Percentiles rank a stretch among this genome's conserved stretches.
These are phyloP conservation scores for Austroboletus novae-zelandiae DNA, from an alignment of 1,284 basidiomycete genomes.

Conservation along the genomic window DNA sequence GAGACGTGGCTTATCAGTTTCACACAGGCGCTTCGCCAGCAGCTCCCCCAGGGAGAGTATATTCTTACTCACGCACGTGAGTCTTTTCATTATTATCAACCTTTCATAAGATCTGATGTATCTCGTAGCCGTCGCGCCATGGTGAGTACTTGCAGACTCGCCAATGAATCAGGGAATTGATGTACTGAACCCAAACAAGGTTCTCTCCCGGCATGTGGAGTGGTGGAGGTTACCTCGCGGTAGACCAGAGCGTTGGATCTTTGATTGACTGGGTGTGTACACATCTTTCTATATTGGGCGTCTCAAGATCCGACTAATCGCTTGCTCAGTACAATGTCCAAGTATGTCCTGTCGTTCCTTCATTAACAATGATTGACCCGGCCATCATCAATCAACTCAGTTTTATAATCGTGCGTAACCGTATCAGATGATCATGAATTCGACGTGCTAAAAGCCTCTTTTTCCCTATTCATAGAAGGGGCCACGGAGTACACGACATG, in stretches of 20 bases:
- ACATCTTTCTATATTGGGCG: neutral
- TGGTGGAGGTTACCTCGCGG: constrained; percentile 52
- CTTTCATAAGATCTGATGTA: neutral
- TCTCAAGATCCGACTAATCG: neutral
- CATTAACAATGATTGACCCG: neutral
- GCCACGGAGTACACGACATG: constrained; percentile 46
- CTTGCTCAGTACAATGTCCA: constrained; percentile 44
- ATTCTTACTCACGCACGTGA: constrained; percentile 40
- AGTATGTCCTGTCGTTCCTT: constrained; percentile 23
- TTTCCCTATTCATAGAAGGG: constrained; percentile 35
- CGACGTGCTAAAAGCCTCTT: neutral
- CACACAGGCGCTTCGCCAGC: constrained; percentile 38
- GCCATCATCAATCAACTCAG: constrained; percentile 25
- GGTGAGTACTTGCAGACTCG: constrained; percentile 12
- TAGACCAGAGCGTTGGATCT: constrained; percentile 52
- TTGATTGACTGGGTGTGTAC: constrained; percentile 50
- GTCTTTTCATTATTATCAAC: constrained; percentile 4
- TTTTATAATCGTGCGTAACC: constrained; percentile 59
- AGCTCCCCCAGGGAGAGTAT: constrained; percentile 38
- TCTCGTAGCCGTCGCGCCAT: constrained; percentile 27
- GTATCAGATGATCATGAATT: too few relatives aligned
- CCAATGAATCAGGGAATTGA: neutral
- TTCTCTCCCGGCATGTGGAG: constrained; percentile 27
- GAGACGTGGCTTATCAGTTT: constrained; percentile 45
- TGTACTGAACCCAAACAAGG: constrained; percentile 11